Conservation (phyloP, 2,329 filamentous ascomycete genomes). For the Whalleya microplaca region DNA sequence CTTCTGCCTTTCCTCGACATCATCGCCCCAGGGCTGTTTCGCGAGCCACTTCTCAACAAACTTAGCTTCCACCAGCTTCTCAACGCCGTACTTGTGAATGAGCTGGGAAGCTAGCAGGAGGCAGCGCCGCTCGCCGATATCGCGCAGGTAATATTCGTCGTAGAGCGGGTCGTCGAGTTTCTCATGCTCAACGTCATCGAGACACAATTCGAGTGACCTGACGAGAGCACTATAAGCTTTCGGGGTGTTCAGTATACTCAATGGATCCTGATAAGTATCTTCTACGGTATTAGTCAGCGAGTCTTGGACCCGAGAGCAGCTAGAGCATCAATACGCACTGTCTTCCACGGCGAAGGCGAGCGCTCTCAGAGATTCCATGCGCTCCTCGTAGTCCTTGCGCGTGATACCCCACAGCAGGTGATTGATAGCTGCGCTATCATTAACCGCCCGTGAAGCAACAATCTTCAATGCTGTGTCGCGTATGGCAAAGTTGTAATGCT, state of each 20-base stretch:
- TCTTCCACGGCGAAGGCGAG: conserved; percentile 59
- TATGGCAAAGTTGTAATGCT: conserved; percentile 74
- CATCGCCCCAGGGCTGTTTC: conserved; percentile 70
- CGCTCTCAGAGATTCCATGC: conserved; percentile 59
- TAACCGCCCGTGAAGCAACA: conserved; percentile 59
- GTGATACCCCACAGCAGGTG: conserved; percentile 62
- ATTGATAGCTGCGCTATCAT: conserved; percentile 58
- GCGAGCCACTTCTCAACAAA: conserved; percentile 76
- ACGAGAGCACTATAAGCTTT: conserved; percentile 61
- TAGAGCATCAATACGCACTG: conserved; percentile 41
- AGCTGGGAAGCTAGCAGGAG: conserved; percentile 62
- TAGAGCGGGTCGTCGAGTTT: conserved; percentile 58
- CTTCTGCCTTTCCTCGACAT: conserved; percentile 50
- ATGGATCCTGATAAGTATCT: conserved; percentile 39
- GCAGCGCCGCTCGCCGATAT: conserved; percentile 63
- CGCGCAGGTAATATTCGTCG: conserved; percentile 66
- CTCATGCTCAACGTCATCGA: conserved; percentile 54
- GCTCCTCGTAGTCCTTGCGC: conserved; percentile 59
- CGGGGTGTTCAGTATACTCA: conserved; percentile 53
- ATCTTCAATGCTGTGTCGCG: conserved; percentile 68
- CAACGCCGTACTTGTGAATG: conserved; percentile 60
- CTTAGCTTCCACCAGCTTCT: conserved; percentile 62
- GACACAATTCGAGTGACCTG: conserved; percentile 60
- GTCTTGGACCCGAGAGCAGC: conserved; percentile 24
- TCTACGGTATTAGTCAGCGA: conserved; percentile 39